Evolutionary conservation across 768 basidiomycete genomes (phyloP), one percentile per base, ranked within the genome.

Genomic region (Kwoniella europaea): DNA sequence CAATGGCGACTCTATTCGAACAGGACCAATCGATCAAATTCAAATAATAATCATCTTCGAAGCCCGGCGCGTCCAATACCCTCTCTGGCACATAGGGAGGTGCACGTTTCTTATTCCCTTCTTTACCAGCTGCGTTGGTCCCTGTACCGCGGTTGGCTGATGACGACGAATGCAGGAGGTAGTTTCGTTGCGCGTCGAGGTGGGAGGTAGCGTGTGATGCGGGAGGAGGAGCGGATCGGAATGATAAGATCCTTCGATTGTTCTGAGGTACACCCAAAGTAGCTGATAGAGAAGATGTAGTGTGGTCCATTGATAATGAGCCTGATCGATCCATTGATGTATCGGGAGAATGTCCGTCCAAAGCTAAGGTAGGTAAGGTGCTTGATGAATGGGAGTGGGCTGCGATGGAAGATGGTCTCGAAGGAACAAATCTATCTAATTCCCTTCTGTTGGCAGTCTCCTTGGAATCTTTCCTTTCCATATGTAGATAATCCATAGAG

Each of bases 61-160:
- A 81, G 0, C 93, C 93, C 0, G 94, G 94, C 0, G 96, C 96
- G 76, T 98, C 97, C 10, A 99, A 87, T 9, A 98, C 94, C n/a
- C 94, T 88, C 76, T 96, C 92, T 0, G 96, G 93, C 24, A 90
- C 89, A 0, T 92, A 91, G 0, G 94, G 88, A 65, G 98, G 92
- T 74, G 91, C 90, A 20, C 96, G 88, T 5, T 90, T 87, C 80
- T 92, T 67, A 10, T 43, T 46, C 9, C 58, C 64, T 42, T 61
- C 65, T 55, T 61, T 60, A 2, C 68, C 72, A 42, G 69, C 63
- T 13, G 20, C 44, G 52, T 65, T 72, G 10, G 63, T 66, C 58
- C 68, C 63, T 15, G 70, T 71, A 20, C 70, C 78, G 55, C 76
- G 41, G 18, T 70, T 78, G n/a, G 75, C 57, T 10, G 76, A 66